Percentiles rank a stretch among this genome's conserved stretches.
Evolutionary conservation across 805 yeast species (phyloP).

Genomic region (Pichia manshurica): DNA sequence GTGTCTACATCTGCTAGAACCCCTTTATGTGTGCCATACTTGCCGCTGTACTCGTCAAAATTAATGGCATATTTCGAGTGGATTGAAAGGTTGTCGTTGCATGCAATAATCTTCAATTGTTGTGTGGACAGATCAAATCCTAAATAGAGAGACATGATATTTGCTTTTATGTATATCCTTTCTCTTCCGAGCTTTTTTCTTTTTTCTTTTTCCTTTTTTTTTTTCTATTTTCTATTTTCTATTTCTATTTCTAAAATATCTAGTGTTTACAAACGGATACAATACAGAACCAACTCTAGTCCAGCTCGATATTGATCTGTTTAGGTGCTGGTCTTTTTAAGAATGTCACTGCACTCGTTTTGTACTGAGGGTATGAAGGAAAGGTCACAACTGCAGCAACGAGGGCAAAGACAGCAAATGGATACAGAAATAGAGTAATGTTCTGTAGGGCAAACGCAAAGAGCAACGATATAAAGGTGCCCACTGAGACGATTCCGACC

Average conservation of each 20-base stretch:
- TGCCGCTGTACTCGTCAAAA: conserved; percentile 53
- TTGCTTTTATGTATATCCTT: too few relatives aligned
- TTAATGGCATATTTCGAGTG: conserved; percentile 58
- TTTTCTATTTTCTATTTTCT: background rate
- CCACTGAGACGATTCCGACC: conserved; percentile 24
- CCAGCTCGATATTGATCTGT: conserved; percentile 12
- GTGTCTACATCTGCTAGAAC: conserved; percentile 49
- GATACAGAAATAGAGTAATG: conserved; percentile 33
- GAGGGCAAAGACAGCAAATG: conserved; percentile 34
- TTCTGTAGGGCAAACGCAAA: conserved; percentile 47
- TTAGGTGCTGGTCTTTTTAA: conserved; percentile 23
- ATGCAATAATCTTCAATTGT: conserved; percentile 71
- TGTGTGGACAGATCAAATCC: conserved; percentile 91
- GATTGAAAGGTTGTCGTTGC: conserved; percentile 42
- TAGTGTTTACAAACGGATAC: too few relatives aligned
- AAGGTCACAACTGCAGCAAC: conserved; percentile 36
- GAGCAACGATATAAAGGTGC: conserved; percentile 37
- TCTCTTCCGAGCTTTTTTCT: too few relatives aligned
- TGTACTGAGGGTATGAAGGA: conserved; percentile 58
- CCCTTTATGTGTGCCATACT: conserved; percentile 67
- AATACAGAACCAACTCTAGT: background rate
- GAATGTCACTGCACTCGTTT: conserved; percentile 45
- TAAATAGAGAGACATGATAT: conserved; percentile 33
- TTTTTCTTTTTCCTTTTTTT: background rate
- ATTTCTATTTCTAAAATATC: too few relatives aligned